Base-by-base conservation (phyloP, 2,329 filamentous ascomycete species). In the Aspergillus amoenus region DNA sequence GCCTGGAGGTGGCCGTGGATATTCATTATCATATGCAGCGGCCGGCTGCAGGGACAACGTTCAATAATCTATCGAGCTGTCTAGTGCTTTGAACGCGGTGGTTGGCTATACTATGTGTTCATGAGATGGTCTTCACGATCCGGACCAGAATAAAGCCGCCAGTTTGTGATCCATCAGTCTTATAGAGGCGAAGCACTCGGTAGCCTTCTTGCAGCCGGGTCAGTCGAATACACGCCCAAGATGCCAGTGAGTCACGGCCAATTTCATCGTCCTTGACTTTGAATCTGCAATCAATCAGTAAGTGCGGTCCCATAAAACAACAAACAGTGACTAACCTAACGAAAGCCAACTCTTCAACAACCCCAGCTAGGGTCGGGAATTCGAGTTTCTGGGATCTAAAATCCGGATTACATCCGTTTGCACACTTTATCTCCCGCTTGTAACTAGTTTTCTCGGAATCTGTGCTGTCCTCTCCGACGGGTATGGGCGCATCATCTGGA, bases 221-320 rank as follows among this genome's bases (percentile, higher is more conserved):
- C 21, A 97, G 83, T 40, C 92, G 83, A 65, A 96, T 87, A 68
- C 92, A 96, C 2, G 90, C 87, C 94, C 94, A 97, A 3, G 89
- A 91, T 11, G 91, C 88, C 56, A 96, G 74, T 58, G 88, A 84
- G 68, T 97, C 92, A 61, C 83, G 82, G 4, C 88, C 86, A 63
- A 93, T 84, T 73, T 93, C 89, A 64, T 96, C 89, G 71, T 97
- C 91, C 73, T 92, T 89, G 64, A 97, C 81, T 66, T 95, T 91
- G 79, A 97, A 90, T 64, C 85, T 87, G 55, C 41, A 30, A 49
- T 11, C 11, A 2, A 12, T 58, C 34, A 47, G 50, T 3, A 52
- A 34, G 5, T 41, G 9, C 18, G 49, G 42, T 44, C 9, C 24
- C 37, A 24, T 39, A 24, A 57, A 61, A 43, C 37, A 49, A 52